Evolutionary conservation across 768 basidiomycete genomes (phyloP), one percentile per base, ranked within the genome.

Genomic region (Naganishia vaughanmartiniae): DNA sequence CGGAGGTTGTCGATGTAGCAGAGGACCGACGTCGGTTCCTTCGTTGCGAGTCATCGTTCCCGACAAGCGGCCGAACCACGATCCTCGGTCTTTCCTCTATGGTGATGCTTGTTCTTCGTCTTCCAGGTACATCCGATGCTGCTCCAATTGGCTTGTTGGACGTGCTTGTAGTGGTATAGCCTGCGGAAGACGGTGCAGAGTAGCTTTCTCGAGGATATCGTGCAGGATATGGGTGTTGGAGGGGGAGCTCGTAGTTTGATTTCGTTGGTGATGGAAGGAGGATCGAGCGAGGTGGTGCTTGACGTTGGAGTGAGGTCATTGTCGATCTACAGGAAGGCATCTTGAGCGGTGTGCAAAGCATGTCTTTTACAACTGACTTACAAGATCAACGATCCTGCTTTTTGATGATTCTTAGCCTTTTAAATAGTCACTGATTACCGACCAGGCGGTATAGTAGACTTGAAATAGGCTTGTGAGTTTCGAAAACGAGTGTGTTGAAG

Each of bases 31-130:
- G 30, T 33, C 57, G 57, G 14, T 58, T 58, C 34, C 57, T 39
- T 12, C 34, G 9, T 21, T 58, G 57, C 21, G 57, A 33, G 57
- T 58, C 57, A 15, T 9, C 34, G 33, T 58, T 36, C n/a, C 28
- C 54, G 24, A 58, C 34, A 6, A 58, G 36, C 34, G 57, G 57
- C 31, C 57, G 31, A 33, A 36, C 57, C 34, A 58, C 57, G 34
- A 58, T 58, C 34, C 57, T 58, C 57, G 57, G 57, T 28, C 34
- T 12, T n/a, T 58, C 57, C n/a, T 58, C 57, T 33, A 58, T 58
- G 4, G 33, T 58, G 57, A 58, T 58, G 33, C 57, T 58, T 17
- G 57, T 58, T 36, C 57, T 56, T 19, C 54, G 11, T 26, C 26
- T 30, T 3, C 54, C 54, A 3, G 48, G n/a, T 14, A 21, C 14